Evolutionary conservation across 2,329 filamentous ascomycete species (phyloP), one percentile per base, ranked within the genome.

Genomic region (Trichophyton schoenleinii): DNA sequence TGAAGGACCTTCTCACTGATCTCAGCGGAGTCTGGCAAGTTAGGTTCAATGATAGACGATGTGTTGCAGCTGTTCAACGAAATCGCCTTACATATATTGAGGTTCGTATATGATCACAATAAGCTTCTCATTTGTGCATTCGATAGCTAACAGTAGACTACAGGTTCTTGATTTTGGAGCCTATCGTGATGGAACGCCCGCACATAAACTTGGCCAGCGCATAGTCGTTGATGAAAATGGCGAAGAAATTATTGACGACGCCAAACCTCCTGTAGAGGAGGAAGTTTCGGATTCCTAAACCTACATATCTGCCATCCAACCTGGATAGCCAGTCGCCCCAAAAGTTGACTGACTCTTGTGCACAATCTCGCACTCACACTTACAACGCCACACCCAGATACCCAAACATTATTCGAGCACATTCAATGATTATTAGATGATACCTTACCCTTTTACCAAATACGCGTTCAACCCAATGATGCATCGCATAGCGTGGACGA

Each of bases 11-110:
- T 48, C 80, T 99, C 69, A 96, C 90, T 13, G 91, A 96, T 70
- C 80, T 99, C 41, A 92, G 87, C 67, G 91, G 92, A n/a, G 94
- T 99, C 6, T 99, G 94, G 94, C 94, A 99, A 77, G 94, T 99
- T 69, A 94, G 94, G 70, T 99, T 99, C 76, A 91, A 99, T 70
- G 90, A 95, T 71, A 83, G 94, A 67, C 83, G 92, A 72, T 99
- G 94, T 72, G 94, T 99, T 62, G 94, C 94, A 63, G 94, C 94
- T 52, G 94, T 99, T 61, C 94, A 99, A 78, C 84, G 94, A 61
- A 90, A 96, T 66, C 87, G 85, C 68, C 77, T 96, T 68, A 99
- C 94, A 20, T 99, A 95, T 73, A 91, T 99, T 62, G 94, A 99
- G 84, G 94, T 96, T 73, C 78, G 85, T 75, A 58, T 25, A 28